These are phyloP conservation scores for Cyberlindnera veronae DNA, from an alignment of 805 yeast species.

Conservation along the genomic window DNA sequence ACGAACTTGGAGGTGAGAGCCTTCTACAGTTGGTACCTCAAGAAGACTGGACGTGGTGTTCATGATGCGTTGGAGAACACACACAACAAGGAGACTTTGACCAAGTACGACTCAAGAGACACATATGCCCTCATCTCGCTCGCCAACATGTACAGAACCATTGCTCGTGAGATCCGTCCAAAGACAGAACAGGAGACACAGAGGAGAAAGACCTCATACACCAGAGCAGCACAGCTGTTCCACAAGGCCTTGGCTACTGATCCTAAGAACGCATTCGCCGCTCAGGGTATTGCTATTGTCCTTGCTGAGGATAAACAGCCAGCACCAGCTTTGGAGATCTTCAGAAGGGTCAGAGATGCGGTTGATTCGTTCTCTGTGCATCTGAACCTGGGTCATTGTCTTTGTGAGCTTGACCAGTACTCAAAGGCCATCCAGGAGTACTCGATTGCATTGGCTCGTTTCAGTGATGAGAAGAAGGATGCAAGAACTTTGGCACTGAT, in stretches of 20 bases:
- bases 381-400: constrained; percentile 84
- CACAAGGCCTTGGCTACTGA: constrained; percentile 86
- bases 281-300: constrained; percentile 94
- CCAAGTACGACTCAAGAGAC: constrained; percentile 82
- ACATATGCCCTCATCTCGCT: constrained; percentile 83
- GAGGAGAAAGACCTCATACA: constrained; percentile 68
- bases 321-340: constrained; percentile 76
- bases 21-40: constrained; percentile 86
- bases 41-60: constrained; percentile 46
- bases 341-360: constrained; percentile 87
- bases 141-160: constrained; percentile 79
- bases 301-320: constrained; percentile 81
- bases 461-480: constrained; percentile 56
- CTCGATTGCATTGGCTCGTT: constrained; percentile 71
- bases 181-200: constrained; percentile 45
- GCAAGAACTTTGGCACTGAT: constrained; percentile 64
- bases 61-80: constrained; percentile 59
- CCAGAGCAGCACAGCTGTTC: constrained; percentile 88
- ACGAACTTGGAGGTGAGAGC: constrained; percentile 81
- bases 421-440: constrained; percentile 86
- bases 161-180: constrained; percentile 72
- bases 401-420: constrained; percentile 76
- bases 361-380: constrained; percentile 79
- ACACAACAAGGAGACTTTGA: constrained; percentile 83
- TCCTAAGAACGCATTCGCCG: constrained; percentile 86